These are phyloP conservation scores for Penicillium manginii DNA, from an alignment of 495 filamentous ascomycete species.

Conservation along the genomic window DNA sequence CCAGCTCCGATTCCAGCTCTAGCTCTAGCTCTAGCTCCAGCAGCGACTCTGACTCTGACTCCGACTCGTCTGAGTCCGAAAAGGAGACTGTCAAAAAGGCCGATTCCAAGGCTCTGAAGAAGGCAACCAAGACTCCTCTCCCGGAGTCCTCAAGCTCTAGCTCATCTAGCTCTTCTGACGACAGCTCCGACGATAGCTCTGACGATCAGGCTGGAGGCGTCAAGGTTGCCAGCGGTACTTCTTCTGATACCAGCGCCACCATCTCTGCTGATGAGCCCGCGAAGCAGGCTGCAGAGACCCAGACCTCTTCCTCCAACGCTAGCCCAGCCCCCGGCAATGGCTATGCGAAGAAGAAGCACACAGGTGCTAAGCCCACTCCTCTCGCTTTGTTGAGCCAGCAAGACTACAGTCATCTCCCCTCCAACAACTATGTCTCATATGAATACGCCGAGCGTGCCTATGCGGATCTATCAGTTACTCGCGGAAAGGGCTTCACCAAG, in stretches of 20 bases:
- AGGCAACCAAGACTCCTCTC: slow-evolving; percentile 57
- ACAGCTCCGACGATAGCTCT: slow-evolving; percentile 28
- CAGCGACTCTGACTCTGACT: slow-evolving; percentile 32
- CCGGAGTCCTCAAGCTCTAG: slow-evolving; percentile 41
- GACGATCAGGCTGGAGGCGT: slow-evolving; percentile 19
- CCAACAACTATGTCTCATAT: slow-evolving; percentile 77
- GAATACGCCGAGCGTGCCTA: slow-evolving; percentile 89
- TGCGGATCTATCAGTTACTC: slow-evolving; percentile 84
- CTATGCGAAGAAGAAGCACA: slow-evolving; percentile 54
- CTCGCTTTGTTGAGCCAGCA: slow-evolving; percentile 48
- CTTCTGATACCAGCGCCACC: slow-evolving; percentile 37
- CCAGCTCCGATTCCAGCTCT: slow-evolving; percentile 14
- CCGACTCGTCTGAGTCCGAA: slow-evolving; percentile 41
- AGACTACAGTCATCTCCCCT: slow-evolving; percentile 26
- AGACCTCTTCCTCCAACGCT: slow-evolving; percentile 39
- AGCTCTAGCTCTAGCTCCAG: slow-evolving; percentile 5
- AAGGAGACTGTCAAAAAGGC: slow-evolving; percentile 32
- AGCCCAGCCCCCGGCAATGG: slow-evolving; percentile 52
- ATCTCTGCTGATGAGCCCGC: slow-evolving; percentile 38
- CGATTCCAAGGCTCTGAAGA: slow-evolving; percentile 46
- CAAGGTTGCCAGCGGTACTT: slow-evolving; percentile 18
- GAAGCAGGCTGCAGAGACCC: slow-evolving; percentile 32
- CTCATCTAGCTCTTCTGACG: slow-evolving; percentile 29
- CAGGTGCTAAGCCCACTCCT: slow-evolving; percentile 48
- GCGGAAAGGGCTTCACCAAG: slow-evolving; percentile 98